Conservation (phyloP, 1,284 basidiomycete species). For the Schizophyllum amplum region DNA sequence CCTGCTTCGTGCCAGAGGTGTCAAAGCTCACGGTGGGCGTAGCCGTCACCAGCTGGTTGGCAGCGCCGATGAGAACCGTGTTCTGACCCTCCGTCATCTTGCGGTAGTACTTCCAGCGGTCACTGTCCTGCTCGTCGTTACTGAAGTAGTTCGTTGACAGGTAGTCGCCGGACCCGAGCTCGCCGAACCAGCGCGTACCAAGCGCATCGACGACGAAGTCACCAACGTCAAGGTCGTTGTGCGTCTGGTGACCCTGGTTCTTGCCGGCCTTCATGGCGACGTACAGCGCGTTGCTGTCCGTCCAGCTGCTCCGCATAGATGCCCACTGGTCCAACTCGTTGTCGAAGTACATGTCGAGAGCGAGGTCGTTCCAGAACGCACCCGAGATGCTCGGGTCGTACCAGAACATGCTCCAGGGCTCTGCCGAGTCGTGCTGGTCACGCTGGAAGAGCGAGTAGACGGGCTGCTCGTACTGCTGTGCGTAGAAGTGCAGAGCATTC, state of each 20-base stretch:
- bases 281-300: constrained; percentile 76
- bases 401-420: constrained; percentile 98
- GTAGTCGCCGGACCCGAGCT: constrained; percentile 89
- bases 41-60: constrained; percentile 78
- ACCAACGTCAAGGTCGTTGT: constrained; percentile 89
- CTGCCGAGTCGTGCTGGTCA: constrained; percentile 82
- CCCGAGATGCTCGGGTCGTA: constrained; percentile 80
- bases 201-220: constrained; percentile 95
- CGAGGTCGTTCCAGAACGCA: constrained; percentile 84
- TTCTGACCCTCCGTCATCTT: constrained; percentile 98
- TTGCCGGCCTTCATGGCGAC: constrained; percentile 86
- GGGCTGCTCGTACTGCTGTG: constrained; percentile 58
- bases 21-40: constrained; percentile 52
- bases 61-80: constrained; percentile 72
- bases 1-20: constrained; percentile 64
- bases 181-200: constrained; percentile 93
- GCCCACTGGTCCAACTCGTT: constrained; percentile 73
- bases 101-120: constrained; percentile 89
- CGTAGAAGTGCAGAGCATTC: constrained; percentile 71
- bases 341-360: constrained; percentile 81
- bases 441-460: constrained; percentile 86
- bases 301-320: constrained; percentile 90
- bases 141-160: constrained; percentile 65
- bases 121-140: constrained; percentile 55
- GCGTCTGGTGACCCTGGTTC: constrained; percentile 77